Percentiles rank a stretch among this genome's conserved stretches.
Evolutionary conservation across 1,284 basidiomycete genomes (phyloP).

Genomic region (Ceratobasidium sp.): DNA sequence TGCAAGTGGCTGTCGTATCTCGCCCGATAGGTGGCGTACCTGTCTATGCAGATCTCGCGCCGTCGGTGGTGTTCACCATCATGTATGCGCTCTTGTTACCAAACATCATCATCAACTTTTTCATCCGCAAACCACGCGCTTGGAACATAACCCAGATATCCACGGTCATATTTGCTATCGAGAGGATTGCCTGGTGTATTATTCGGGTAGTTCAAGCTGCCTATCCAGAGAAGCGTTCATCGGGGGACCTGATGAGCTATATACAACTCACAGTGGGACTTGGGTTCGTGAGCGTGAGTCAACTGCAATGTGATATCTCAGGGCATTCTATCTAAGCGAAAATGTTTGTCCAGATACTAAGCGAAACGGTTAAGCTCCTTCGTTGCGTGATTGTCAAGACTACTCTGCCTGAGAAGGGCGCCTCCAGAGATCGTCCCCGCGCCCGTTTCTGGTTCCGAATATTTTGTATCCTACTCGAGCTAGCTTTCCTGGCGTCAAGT

Average conservation of each 20-base stretch:
- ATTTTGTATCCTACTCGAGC: conserved; percentile 23
- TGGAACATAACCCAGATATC: conserved; percentile 33
- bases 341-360: conserved; percentile 1
- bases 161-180: conserved; percentile 11
- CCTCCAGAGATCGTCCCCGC: conserved; percentile 6
- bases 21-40: conserved; percentile 51
- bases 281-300: conserved; percentile 27
- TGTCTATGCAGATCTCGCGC: conserved; percentile 49
- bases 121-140: conserved; percentile 41
- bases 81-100: conserved; percentile 51
- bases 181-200: conserved; percentile 33
- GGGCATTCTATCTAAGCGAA: background rate
- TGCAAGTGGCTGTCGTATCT: conserved; percentile 45
- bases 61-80: conserved; percentile 52
- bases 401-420: conserved; percentile 27
- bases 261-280: conserved; percentile 24
- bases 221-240: conserved; percentile 16
- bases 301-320: too few relatives aligned
- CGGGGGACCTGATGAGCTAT: conserved; percentile 23
- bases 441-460: background rate
- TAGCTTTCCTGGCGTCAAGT: conserved; percentile 25
- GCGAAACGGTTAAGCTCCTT: conserved; percentile 13
- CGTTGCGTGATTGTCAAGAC: conserved; percentile 7
- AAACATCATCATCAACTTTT: conserved; percentile 49
- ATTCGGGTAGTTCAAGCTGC: conserved; percentile 29